Evolutionary conservation across 208 protist genomes (phyloP), one percentile per base, ranked within the genome.

Genomic region (Lotmaria passim): DNA sequence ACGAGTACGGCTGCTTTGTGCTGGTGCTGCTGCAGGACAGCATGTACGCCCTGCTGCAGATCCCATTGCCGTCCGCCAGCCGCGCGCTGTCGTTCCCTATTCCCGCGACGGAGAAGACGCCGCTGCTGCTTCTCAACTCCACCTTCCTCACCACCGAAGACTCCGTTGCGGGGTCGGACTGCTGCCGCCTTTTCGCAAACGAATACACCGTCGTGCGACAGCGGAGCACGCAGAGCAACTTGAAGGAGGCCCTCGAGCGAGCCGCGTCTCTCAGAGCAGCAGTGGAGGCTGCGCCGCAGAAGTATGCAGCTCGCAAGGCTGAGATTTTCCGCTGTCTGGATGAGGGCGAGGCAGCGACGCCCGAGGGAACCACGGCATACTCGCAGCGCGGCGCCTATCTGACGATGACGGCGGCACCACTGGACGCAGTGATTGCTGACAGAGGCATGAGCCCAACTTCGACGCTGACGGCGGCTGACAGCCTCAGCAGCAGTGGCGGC

Each of bases 161-260:
- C 57, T 60, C 79, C 17, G 72, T 79, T 15, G 77, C 82, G 7
- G 90, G 85, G 7, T 78, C 78, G 12, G 90, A 95, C 70, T 95
- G 85, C 59, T 60, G 76, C 23, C 79, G 87, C 12, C 38, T 90
- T 15, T 78, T 93, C 31, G 85, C 85, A 46, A 93, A 85, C 61
- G 90, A 95, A 64, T 93, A 86, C 70, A 95, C 90, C 21, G 28
- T 52, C 0, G 11, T 75, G 24, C 48, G 52, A 7, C 76, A 73
- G 62, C 60, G 69, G 3, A 58, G 57, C 38, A 75, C 41, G 24
- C 51, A 67, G 65, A 10, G 44, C 1, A 60, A 64, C 30, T 17
- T 75, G 19, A 64, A 67, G 44, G 52, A 50, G 41, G 56, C 57
- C 11, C 53, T 81, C 14, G 60, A 21, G 26, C 28, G 23, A 6